Percentiles rank a stretch among this genome's conserved stretches.
phyloP scores from a whole-genome alignment of 1,139 yeast species.

The Magnusiomyces sp. region DNA sequence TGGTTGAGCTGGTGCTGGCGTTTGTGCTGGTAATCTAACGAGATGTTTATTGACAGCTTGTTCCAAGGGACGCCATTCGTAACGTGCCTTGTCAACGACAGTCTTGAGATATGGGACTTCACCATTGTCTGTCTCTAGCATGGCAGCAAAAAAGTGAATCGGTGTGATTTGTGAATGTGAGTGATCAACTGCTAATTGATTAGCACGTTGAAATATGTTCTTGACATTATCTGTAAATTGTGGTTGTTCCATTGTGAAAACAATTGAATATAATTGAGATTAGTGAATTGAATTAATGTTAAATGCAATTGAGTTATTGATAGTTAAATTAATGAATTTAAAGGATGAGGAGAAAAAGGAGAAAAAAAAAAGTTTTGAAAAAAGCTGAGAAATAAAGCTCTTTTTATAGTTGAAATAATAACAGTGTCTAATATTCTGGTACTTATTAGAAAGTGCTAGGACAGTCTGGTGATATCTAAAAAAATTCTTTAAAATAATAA shows the following conservation, averaged over 20 bases:
- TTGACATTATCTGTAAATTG: slow-evolving; percentile 82
- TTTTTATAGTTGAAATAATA: too few relatives aligned
- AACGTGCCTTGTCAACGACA: slow-evolving; percentile 78
- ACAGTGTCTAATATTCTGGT: too few relatives aligned
- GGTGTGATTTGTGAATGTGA: slow-evolving; percentile 79
- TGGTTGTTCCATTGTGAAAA: slow-evolving; percentile 13
- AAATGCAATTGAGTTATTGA: neutral
- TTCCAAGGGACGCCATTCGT: slow-evolving; percentile 76
- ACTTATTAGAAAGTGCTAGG: too few relatives aligned
- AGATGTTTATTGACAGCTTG: slow-evolving; percentile 71
- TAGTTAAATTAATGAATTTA: neutral
- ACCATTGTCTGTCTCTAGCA: slow-evolving; percentile 45
- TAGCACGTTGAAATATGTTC: slow-evolving; percentile 68
- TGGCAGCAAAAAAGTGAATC: slow-evolving; percentile 82
- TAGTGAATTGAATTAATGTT: neutral
- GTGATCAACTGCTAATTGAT: slow-evolving; percentile 74
- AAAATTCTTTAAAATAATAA: too few relatives aligned
- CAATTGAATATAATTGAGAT: neutral
- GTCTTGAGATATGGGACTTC: slow-evolving; percentile 55
- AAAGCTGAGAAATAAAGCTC: too few relatives aligned
- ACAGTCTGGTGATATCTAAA: too few relatives aligned
- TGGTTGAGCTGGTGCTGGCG: slow-evolving; percentile 75
- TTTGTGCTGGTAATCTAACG: slow-evolving; percentile 79
- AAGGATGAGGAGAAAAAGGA: neutral
- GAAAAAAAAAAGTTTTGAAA: neutral